Conservation (phyloP, 345 rosid genomes). For the Linum tenue region DNA sequence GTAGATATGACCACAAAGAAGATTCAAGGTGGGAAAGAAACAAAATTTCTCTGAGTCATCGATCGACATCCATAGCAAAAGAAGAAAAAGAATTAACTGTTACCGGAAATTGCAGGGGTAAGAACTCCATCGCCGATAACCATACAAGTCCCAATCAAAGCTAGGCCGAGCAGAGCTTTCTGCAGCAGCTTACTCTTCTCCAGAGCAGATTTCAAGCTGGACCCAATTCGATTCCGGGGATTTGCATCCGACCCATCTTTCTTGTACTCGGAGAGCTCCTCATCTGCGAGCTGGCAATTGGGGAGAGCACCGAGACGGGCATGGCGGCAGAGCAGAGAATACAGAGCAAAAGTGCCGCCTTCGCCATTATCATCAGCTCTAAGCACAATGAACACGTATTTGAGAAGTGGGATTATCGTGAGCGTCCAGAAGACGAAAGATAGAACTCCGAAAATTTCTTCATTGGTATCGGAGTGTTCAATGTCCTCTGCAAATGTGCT, state of each 20-base stretch:
- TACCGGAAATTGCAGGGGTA: slow-evolving; percentile 18
- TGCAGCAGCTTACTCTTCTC: slow-evolving; percentile 46
- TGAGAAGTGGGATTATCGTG: not conserved
- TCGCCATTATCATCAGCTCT: slow-evolving; percentile 4
- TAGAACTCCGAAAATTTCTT: not conserved
- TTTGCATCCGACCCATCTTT: slow-evolving; percentile 39
- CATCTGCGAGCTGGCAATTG: slow-evolving; percentile 13
- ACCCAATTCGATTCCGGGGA: slow-evolving; percentile 23
- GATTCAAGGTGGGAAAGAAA: not conserved
- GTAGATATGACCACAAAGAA: not conserved
- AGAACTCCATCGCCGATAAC: slow-evolving; percentile 19
- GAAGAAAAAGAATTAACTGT: not conserved
- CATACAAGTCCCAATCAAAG: slow-evolving; percentile 18
- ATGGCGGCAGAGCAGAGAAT: slow-evolving; percentile 18
- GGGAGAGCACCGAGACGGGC: slow-evolving; percentile 14
- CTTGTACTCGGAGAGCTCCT: slow-evolving; percentile 9
- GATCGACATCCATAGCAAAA: not conserved
- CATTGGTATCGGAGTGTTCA: not conserved
- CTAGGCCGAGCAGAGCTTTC: slow-evolving; percentile 11
- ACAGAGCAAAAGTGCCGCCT: slow-evolving; percentile 21
- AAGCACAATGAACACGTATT: slow-evolving; percentile 6
- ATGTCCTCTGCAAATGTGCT: slow-evolving; percentile 3
- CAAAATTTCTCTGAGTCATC: not conserved
- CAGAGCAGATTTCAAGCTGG: slow-evolving; percentile 39
- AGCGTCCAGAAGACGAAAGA: slow-evolving; percentile 3